Base-by-base conservation (phyloP, 2,329 filamentous ascomycete species). In the Exophiala viscosa region DNA sequence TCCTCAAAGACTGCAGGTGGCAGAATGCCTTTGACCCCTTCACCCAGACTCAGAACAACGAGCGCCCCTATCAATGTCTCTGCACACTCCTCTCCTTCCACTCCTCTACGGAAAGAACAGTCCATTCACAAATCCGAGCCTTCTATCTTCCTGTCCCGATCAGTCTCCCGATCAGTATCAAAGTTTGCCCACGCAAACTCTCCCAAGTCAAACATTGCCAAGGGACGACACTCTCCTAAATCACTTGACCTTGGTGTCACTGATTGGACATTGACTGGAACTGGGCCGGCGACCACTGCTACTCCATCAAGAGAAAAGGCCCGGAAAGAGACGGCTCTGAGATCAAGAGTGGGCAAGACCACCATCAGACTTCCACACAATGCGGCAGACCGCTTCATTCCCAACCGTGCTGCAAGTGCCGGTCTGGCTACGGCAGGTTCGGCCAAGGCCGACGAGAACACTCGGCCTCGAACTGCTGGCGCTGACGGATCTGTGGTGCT, bases 171-270 rank as follows among this genome's bases (percentile, higher is more conserved):
- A 54, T 61, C 61, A n/a, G 58, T 63, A 55, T 79, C 84, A 57
- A 86, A 85, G 75, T 74, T 79, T 36, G 76, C 81, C 36, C 86
- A 88, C 70, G 86, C 88, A 45, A 88, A 93, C 68, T 96, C 92
- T 2, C 90, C 91, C 68, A 97, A 97, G 78, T 96, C 91, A 54
- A 97, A 96, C 78, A 96, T 96, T 70, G 88, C 87, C 61, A 83
- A 84, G 60, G 75, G 76, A 38, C 81, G 83, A 51, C 80, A 85
- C 53, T 91, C 89, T 39, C 91, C 92, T 15, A 87, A 88, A 65
- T 89, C 87, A 70, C 81, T 97, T 35, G 92, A 97, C 72, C 82
- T 96, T 36, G 90, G 90, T 61, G 85, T 96, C 32, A 96, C 91
- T 36, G 91, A 99, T 69, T 97, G 92, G 78, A 84, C 88, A 14